These are phyloP conservation scores for Alternaria triticina DNA, from an alignment of 2,329 filamentous ascomycete genomes.

Conservation along the genomic window DNA sequence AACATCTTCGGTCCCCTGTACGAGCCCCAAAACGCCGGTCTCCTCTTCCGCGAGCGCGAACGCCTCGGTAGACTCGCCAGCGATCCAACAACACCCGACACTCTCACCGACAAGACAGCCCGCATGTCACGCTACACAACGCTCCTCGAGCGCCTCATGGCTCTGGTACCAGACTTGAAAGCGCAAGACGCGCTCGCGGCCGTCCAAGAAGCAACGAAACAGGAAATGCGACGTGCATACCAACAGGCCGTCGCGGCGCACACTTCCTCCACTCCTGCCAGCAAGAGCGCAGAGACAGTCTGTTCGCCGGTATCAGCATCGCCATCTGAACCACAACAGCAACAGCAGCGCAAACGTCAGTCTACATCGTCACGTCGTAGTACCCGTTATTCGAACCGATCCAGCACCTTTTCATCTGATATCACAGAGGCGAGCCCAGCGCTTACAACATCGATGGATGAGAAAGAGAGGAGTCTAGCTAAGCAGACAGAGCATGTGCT, in stretches of 20 bases:
- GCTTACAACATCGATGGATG: neutral
- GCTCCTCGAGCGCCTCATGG: slow-evolving; percentile 40
- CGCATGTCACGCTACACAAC: slow-evolving; percentile 39
- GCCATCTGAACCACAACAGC: neutral
- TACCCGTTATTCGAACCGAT: slow-evolving; percentile 12
- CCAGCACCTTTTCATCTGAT: neutral
- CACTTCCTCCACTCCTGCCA: neutral
- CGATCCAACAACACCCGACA: slow-evolving; percentile 19
- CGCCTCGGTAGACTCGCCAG: slow-evolving; percentile 32
- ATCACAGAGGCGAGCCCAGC: neutral
- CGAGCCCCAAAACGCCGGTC: slow-evolving; percentile 27
- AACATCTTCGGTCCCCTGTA: slow-evolving; percentile 39
- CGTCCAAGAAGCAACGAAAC: slow-evolving; percentile 29
- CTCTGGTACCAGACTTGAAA: slow-evolving; percentile 28
- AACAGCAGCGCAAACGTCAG: slow-evolving; percentile 1
- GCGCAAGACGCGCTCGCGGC: slow-evolving; percentile 23
- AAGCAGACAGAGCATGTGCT: slow-evolving; percentile 33
- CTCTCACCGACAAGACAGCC: slow-evolving; percentile 32
- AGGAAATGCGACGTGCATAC: slow-evolving; percentile 31
- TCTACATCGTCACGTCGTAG: neutral
- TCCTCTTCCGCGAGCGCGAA: slow-evolving; percentile 37
- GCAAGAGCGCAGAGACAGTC: neutral
- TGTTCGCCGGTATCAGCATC: neutral
- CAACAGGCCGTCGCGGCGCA: slow-evolving; percentile 23
- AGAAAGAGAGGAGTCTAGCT: slow-evolving; percentile 22